Percentiles rank a stretch among this genome's conserved stretches.
These are phyloP conservation scores for Knoxia roxburghii DNA, from an alignment of 257 asterid genomes.

Conservation along the genomic window DNA sequence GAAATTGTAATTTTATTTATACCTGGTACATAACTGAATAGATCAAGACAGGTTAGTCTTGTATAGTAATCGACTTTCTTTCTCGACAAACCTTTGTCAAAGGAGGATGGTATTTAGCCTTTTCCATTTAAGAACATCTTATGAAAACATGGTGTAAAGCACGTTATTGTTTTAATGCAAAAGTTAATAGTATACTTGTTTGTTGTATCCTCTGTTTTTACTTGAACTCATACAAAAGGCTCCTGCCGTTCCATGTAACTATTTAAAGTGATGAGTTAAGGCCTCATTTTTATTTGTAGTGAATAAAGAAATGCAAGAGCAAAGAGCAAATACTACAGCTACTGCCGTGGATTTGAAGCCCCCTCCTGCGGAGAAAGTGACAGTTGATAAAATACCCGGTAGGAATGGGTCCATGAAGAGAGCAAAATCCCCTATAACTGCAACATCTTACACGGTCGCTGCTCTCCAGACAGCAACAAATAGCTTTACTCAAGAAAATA, in stretches of 20 bases:
- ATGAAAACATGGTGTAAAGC: not conserved
- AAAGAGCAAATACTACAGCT: constrained; percentile 47
- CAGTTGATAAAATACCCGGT: constrained; percentile 61
- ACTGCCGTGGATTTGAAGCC: constrained; percentile 55
- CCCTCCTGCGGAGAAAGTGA: constrained; percentile 57
- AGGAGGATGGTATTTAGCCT: not conserved
- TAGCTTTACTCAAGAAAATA: constrained; percentile 93
- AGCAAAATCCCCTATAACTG: constrained; percentile 65
- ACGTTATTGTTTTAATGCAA: not conserved
- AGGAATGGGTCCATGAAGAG: constrained; percentile 71
- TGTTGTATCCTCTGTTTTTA: not conserved
- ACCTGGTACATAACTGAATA: not conserved
- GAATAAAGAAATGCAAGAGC: constrained; percentile 63
- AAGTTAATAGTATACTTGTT: not conserved
- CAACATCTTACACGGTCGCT: constrained; percentile 79
- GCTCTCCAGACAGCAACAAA: constrained; percentile 84
- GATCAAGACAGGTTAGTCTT: not conserved
- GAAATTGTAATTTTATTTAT: not conserved
- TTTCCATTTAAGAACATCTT: no score
- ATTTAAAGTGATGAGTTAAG: not conserved
- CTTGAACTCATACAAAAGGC: not conserved
- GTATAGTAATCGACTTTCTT: no score
- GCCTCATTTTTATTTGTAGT: constrained; percentile 33
- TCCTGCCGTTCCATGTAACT: not conserved
- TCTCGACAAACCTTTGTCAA: not conserved